These are phyloP conservation scores for Acaromyces ingoldii DNA, from an alignment of 1,284 basidiomycete species.

Conservation along the genomic window DNA sequence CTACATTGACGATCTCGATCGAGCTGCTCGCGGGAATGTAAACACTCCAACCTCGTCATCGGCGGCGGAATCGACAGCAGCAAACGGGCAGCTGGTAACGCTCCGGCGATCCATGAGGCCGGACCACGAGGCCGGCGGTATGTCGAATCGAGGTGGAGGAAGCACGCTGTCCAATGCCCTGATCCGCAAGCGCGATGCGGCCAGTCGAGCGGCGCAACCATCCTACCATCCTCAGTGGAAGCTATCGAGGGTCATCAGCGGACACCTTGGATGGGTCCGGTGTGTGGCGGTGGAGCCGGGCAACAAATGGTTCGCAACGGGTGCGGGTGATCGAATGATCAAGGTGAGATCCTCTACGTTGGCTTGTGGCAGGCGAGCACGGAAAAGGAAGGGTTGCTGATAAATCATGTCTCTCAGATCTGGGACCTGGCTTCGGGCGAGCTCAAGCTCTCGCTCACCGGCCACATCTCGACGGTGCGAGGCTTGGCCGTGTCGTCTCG, in stretches of 20 bases:
- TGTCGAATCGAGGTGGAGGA: conserved; percentile 9
- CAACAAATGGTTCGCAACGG: conserved; percentile 97
- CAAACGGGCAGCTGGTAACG: conserved; percentile 1
- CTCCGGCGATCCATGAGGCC: conserved; percentile 8
- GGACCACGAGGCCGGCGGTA: conserved; percentile 20
- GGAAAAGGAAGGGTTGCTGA: not conserved
- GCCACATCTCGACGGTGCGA: conserved; percentile 93
- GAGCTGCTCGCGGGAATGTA: conserved; percentile 17
- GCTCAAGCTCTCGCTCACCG: conserved; percentile 88
- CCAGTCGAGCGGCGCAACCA: conserved; percentile 78
- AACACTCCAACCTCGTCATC: conserved; percentile 14
- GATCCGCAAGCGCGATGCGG: conserved; percentile 43
- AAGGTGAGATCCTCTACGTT: conserved; percentile 55
- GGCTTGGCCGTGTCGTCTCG: conserved; percentile 85
- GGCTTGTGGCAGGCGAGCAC: not conserved
- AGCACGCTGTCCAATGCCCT: conserved; percentile 37
- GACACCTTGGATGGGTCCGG: conserved; percentile 97
- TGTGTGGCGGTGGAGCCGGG: conserved; percentile 92
- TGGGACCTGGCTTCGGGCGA: conserved; percentile 97
- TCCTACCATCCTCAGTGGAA: conserved; percentile 92
- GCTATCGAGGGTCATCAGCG: conserved; percentile 90
- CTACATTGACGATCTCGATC: conserved; percentile 12
- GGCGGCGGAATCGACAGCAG: conserved; percentile 1
- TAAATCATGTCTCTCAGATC: conserved; percentile 57
- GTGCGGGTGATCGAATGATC: conserved; percentile 93